Evolutionary conservation across 2,329 filamentous ascomycete genomes (phyloP), one percentile per base, ranked within the genome.

Genomic region (Geoglossum cookeanum): DNA sequence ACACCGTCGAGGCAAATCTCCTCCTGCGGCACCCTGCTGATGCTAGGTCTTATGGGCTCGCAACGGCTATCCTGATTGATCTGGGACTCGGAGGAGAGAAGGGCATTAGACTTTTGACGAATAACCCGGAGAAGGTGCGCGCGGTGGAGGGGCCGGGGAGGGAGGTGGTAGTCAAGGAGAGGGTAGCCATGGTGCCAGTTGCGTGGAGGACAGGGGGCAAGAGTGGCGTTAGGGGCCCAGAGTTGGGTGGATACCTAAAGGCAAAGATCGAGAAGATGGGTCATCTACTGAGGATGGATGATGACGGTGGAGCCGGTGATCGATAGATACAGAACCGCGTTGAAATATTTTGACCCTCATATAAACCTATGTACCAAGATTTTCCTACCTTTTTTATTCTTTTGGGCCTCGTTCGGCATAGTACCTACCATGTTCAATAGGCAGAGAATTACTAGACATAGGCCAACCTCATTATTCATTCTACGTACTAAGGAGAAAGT

Each of bases 71-170:
- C 78, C 74, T 98, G 57, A 75, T 83, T 60, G 92, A 98, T 71
- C 72, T 98, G 33, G 90, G 87, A 0, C 78, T 82, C 7, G 79
- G 76, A 1, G 77, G 74, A 1, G 77, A 94, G 63, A 69, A 72
- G 11, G 85, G 90, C 32, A 83, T 97, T 56, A 77, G 87, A 39
- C 72, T 98, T 55, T 72, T 98, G 64, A 98, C 92, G 8, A 98
- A 98, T 68, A 98, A 98, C 65, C 92, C 92, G 0, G 92, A 98
- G 64, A 98, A 98, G 74, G 87, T 98, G 47, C 77, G 88, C 15
- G 92, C 92, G 0, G 86, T 98, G 0, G 92, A 98, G 68, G 92
- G 92, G 0, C 90, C 90, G 0, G 87, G 87, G 62, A 75, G 89
- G 9, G 91, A 98, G 71, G 77, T 98, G 11, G 77, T 85, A 7